Evolutionary conservation across 352 stramenopile species (phyloP), one percentile per base, ranked within the genome.

Genomic region (Peronosclerospora sorghi): DNA sequence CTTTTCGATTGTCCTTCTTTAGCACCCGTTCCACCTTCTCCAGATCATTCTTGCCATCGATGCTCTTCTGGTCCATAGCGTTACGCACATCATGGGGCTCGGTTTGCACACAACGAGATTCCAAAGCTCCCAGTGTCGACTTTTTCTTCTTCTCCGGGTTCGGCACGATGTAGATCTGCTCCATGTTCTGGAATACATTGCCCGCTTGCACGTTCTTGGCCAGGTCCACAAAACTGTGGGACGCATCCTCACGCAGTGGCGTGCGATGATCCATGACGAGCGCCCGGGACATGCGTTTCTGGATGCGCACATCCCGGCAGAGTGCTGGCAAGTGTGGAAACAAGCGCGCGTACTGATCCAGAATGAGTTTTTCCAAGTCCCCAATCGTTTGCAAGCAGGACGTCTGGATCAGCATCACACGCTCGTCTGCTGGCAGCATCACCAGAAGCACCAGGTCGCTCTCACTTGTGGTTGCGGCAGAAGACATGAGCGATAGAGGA

Each of bases 171-270:
- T 84, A 88, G 21, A 88, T 69, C 52, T 83, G 75, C 57, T 88
- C 75, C 75, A 88, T 88, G 48, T 77, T 65, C 39, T 62, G 36
- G 45, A 88, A 88, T 20, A 80, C 68, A 34, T 85, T 86, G 43
- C 73, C 73, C 9, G 71, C 61, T 52, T 88, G 75, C 32, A 84
- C 71, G 23, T 79, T 83, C 62, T 88, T 88, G 49, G 70, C 69
- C 37, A 88, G 48, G 32, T 88, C 75, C 35, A 84, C 73, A 30
- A 86, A 88, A 27, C 46, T 72, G 44, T 79, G 69, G 10, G 54
- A 45, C 29, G 53, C 45, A 42, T 74, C 62, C 28, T 63, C 27
- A 12, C 52, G 40, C 19, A 50, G 23, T n/a, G 67, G 58, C 30
- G 60, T 49, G 30, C 67, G 69, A 23, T 62, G 72, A 45, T 83